Base-by-base conservation (phyloP, 345 rosid genomes). In the Durio zibethinus region DNA sequence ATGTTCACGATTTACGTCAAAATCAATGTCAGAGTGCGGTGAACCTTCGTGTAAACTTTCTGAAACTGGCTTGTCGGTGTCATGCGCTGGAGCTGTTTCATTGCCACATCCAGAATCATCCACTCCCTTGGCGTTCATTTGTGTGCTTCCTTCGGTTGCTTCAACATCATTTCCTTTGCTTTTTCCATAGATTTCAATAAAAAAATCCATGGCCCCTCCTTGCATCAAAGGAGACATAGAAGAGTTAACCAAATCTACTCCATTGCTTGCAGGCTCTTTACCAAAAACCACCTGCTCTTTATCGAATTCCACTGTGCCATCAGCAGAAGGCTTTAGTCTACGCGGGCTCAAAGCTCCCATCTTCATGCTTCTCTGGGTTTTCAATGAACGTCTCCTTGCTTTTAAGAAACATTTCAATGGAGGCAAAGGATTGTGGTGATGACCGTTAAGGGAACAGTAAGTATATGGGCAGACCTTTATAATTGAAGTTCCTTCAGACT, bases 371-470 rank as follows among this genome's bases (percentile, higher is more conserved):
- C 81, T 93, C 77, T 90, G 94, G 8, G 84, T 68, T 87, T 90
- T 92, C 86, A 93, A 45, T 27, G 85, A 80, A 29, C 82, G 84
- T 63, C 98, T 89, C 83, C 86, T 88, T 9, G 90, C 83, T 14
- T 90, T 88, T 76, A 93, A 77, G 86, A 93, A 93, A 82, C 86
- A 78, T 84, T 87, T 93, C 76, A 93, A 77, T 35, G 98, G 98
- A 67, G 92, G 93, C 83, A 80, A 80, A 81, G 88, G 93, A 36
- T 84, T 33, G 75, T 88, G 98, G 50, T 77, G 89, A 86, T 92
- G 99, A 29, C 97, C 97, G 35, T 96, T 96, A 29, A 96, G 97
- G 65, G 99, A 96, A 78, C 99, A 96, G 78, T 91, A 92, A 23
- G 84, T 84, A 75, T 91, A 92, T 15, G 97, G 90, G 61, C 99